Conservation (phyloP, 2,329 filamentous ascomycete species). For the Dothidotthia symphoricarpi region DNA sequence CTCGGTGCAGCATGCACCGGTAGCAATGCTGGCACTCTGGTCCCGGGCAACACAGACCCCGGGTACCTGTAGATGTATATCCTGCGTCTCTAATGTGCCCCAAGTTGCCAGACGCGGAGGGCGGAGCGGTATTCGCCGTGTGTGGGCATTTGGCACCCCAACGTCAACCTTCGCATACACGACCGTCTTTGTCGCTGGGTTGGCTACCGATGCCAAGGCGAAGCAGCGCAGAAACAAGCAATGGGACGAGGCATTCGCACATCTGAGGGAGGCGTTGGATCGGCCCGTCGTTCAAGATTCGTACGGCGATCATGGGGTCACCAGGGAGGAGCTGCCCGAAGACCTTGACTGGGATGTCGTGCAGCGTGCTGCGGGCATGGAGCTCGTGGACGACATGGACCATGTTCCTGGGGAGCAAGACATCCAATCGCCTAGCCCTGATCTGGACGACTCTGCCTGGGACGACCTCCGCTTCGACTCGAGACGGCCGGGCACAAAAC, state of each 20-base stretch:
- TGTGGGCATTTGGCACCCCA: slow-evolving; percentile 54
- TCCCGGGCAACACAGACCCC: slow-evolving; percentile 64
- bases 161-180: slow-evolving; percentile 65
- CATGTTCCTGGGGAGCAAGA: too few species aligned
- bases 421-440: slow-evolving; percentile 12
- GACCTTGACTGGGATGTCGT: slow-evolving; percentile 26
- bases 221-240: slow-evolving; percentile 59
- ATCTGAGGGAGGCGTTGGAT: slow-evolving; percentile 5
- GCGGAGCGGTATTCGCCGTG: slow-evolving; percentile 51
- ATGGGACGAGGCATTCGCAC: slow-evolving; percentile 61
- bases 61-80: slow-evolving; percentile 60
- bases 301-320: neutral
- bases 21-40: slow-evolving; percentile 67
- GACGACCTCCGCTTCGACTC: slow-evolving; percentile 33
- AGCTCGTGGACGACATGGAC: slow-evolving; percentile 27
- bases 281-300: neutral
- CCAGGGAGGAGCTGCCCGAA: slow-evolving; percentile 11
- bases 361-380: slow-evolving; percentile 22
- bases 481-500: slow-evolving; percentile 21
- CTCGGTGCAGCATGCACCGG: slow-evolving; percentile 34
- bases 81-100: slow-evolving; percentile 55
- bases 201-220: slow-evolving; percentile 59
- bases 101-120: slow-evolving; percentile 53
- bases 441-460: slow-evolving; percentile 21
- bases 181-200: slow-evolving; percentile 64